A percentile compares a stretch with the other conserved stretches of the same genome.
phyloP scores from a whole-genome alignment of 306 rosid species.

The Rosa persica region DNA sequence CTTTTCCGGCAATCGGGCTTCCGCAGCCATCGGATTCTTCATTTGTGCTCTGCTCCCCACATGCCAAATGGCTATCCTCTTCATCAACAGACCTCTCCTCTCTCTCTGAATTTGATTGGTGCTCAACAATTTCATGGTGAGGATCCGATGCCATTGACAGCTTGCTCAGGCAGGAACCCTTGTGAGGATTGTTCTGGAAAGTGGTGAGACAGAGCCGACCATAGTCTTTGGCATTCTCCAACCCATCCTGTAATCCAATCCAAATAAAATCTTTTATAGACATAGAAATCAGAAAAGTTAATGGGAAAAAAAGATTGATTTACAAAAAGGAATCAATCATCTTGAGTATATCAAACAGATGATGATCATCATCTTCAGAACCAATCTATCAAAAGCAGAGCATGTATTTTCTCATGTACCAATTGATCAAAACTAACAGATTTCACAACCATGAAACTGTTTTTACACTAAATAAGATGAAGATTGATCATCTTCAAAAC shows the following conservation, averaged over 20 bases:
- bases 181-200: slow-evolving; percentile 18
- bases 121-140: slow-evolving; percentile 28
- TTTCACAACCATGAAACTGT: background rate
- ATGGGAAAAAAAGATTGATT: background rate
- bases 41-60: slow-evolving; percentile 21
- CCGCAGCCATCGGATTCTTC: slow-evolving; percentile 14
- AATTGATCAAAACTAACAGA: background rate
- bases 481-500: background rate
- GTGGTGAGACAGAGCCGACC: slow-evolving; percentile 28
- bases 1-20: slow-evolving; percentile 13
- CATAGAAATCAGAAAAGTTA: background rate
- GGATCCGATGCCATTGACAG: slow-evolving; percentile 16
- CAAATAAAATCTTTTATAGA: background rate
- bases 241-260: slow-evolving; percentile 45
- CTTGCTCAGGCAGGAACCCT: slow-evolving; percentile 39
- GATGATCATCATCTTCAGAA: background rate
- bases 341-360: background rate
- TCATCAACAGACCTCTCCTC: slow-evolving; percentile 44
- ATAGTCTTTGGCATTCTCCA: slow-evolving; percentile 41
- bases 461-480: background rate
- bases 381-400: slow-evolving; percentile 3
- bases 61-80: slow-evolving; percentile 28
- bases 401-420: background rate
- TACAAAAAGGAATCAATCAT: background rate
- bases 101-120: slow-evolving; percentile 30